A percentile compares a stretch with the other conserved stretches of the same genome.
Conservation (phyloP, 441 rosid species). For the Adansonia rubrostipa region DNA sequence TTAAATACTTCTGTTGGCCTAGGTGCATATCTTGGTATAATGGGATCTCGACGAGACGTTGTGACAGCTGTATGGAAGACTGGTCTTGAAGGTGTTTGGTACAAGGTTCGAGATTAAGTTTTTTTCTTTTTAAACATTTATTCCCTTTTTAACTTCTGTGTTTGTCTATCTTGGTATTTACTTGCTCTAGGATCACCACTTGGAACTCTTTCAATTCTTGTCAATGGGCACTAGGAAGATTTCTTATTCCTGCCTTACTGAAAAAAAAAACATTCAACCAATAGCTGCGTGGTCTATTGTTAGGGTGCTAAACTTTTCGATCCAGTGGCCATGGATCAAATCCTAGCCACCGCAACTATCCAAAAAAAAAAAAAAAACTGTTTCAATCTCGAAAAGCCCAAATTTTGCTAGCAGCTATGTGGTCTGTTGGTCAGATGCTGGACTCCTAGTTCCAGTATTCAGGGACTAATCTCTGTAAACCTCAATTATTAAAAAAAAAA, state of each 20-base stretch:
- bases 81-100: slow-evolving; percentile 97
- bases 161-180: slow-evolving; percentile 2
- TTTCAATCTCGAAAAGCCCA: too few species aligned
- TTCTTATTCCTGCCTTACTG: slow-evolving; percentile 4
- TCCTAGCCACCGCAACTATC: too few species aligned
- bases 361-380: too few species aligned
- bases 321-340: too few species aligned
- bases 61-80: slow-evolving; percentile 97
- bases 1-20: slow-evolving; percentile 90
- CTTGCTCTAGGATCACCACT: slow-evolving; percentile 1
- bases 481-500: too few species aligned
- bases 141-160: background rate
- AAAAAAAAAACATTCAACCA: too few species aligned
- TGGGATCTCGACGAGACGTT: slow-evolving; percentile 99
- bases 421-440: too few species aligned
- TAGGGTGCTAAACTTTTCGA: too few species aligned
- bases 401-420: too few species aligned
- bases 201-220: background rate
- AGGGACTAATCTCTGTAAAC: too few species aligned
- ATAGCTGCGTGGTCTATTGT: too few species aligned
- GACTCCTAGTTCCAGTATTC: too few species aligned
- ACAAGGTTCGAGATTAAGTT: slow-evolving; percentile 56
- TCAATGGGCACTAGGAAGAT: background rate
- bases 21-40: slow-evolving; percentile 96
- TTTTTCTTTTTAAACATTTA: background rate